phyloP scores from a whole-genome alignment of 2,329 filamentous ascomycete genomes.

The Fusarium neocosmosporiellum region DNA sequence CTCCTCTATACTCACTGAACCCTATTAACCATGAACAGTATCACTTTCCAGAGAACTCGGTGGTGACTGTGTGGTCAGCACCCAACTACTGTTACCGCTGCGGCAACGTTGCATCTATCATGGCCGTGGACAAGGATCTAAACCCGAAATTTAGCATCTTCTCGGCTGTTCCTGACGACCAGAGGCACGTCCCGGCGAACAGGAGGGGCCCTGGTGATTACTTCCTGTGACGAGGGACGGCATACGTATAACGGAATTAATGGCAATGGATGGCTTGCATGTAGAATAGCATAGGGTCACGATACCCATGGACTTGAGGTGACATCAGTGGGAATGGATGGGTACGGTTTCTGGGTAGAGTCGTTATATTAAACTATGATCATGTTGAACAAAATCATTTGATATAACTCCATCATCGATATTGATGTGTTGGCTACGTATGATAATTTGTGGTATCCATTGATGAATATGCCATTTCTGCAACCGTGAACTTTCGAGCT shows the following conservation, averaged over 20 bases:
- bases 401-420: background rate
- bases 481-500: background rate
- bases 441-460: too few relatives aligned
- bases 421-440: background rate
- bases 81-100: constrained; percentile 97
- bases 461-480: background rate
- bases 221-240: constrained; percentile 65
- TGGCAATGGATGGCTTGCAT: constrained; percentile 45
- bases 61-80: constrained; percentile 98
- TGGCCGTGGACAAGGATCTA: constrained; percentile 87
- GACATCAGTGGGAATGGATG: constrained; percentile 45
- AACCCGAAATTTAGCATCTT: constrained; percentile 94
- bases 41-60: constrained; percentile 94
- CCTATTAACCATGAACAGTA: constrained; percentile 66
- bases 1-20: background rate
- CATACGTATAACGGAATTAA: constrained; percentile 41
- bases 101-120: constrained; percentile 96
- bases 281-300: constrained; percentile 57
- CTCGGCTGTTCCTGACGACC: constrained; percentile 86
- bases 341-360: constrained; percentile 41
- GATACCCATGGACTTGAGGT: constrained; percentile 54
- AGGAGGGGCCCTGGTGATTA: constrained; percentile 76
- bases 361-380: constrained; percentile 33
- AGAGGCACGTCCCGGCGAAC: constrained; percentile 81
- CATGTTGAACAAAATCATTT: constrained; percentile 1